These are phyloP conservation scores for Nematodospora anomalae DNA, from an alignment of 1,139 yeast genomes.

Conservation along the genomic window DNA sequence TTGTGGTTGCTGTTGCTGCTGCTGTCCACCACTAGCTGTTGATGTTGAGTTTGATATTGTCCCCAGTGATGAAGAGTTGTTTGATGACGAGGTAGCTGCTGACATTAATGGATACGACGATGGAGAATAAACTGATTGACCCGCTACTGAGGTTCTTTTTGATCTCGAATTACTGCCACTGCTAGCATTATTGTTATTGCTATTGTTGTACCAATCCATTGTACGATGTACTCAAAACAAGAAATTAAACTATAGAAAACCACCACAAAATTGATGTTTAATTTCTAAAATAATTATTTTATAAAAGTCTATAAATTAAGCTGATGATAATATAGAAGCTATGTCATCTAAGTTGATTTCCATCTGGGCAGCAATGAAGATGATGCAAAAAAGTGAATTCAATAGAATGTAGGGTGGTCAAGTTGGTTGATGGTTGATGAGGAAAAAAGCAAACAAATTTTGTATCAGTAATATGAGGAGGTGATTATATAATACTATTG, in stretches of 20 bases:
- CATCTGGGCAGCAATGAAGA: too few species aligned
- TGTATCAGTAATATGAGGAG: too few species aligned
- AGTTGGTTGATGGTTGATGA: too few species aligned
- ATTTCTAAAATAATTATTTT: too few species aligned
- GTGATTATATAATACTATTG: too few species aligned
- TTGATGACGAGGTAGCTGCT: slow-evolving; percentile 4
- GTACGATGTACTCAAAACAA: neutral
- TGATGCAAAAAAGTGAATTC: too few species aligned
- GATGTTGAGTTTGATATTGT: slow-evolving; percentile 4
- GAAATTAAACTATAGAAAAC: neutral
- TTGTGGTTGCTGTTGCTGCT: slow-evolving; percentile 1
- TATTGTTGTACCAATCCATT: neutral
- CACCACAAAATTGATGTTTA: neutral
- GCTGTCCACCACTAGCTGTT: neutral
- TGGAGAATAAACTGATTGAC: slow-evolving; percentile 3
- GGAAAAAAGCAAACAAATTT: too few species aligned
- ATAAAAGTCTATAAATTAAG: too few species aligned
- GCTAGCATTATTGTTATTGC: neutral
- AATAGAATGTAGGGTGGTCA: too few species aligned
- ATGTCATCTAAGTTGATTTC: too few species aligned
- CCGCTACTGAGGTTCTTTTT: slow-evolving; percentile 2
- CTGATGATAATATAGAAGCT: too few species aligned
- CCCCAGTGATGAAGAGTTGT: slow-evolving; percentile 1
- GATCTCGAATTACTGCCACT: neutral
- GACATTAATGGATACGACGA: slow-evolving; percentile 6